These are phyloP conservation scores for Teunomyces gatunensis DNA, from an alignment of 805 yeast genomes.

Conservation along the genomic window DNA sequence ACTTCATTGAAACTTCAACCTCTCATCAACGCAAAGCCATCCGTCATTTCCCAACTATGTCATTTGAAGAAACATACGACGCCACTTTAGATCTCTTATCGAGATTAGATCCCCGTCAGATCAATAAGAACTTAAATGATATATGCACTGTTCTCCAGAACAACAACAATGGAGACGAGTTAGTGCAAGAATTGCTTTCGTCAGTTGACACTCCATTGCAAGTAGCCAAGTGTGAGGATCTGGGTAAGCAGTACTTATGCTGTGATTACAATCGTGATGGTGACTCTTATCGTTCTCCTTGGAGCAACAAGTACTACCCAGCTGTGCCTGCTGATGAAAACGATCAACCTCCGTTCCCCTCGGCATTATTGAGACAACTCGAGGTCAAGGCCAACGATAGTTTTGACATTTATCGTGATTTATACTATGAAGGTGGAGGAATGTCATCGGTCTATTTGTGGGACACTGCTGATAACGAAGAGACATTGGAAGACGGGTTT, in stretches of 20 bases:
- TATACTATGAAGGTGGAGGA: slow-evolving; percentile 91
- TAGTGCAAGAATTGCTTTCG: slow-evolving; percentile 84
- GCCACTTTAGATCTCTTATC: slow-evolving; percentile 40
- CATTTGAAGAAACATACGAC: slow-evolving; percentile 16
- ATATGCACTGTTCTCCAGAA: slow-evolving; percentile 35
- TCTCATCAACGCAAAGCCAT: neutral
- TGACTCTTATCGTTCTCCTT: slow-evolving; percentile 88
- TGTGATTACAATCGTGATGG: slow-evolving; percentile 97
- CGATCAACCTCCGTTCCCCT: slow-evolving; percentile 68
- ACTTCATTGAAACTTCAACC: neutral
- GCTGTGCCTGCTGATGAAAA: slow-evolving; percentile 14
- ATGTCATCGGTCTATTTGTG: slow-evolving; percentile 84
- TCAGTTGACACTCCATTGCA: slow-evolving; percentile 84
- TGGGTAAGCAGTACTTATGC: slow-evolving; percentile 69
- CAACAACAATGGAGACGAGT: slow-evolving; percentile 36
- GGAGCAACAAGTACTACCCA: slow-evolving; percentile 75
- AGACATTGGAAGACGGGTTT: slow-evolving; percentile 51
- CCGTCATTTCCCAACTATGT: neutral
- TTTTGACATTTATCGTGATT: slow-evolving; percentile 87
- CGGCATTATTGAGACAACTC: slow-evolving; percentile 60
- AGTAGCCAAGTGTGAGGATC: slow-evolving; percentile 45
- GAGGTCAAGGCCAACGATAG: slow-evolving; percentile 86
- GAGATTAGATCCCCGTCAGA: slow-evolving; percentile 39
- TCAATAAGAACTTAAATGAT: slow-evolving; percentile 30
- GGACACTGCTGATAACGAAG: slow-evolving; percentile 68